A percentile compares a stretch with the other conserved stretches of the same genome.
Evolutionary conservation across 2,329 filamentous ascomycete genomes (phyloP).

Genomic region (Phaeomoniella chlamydospora): DNA sequence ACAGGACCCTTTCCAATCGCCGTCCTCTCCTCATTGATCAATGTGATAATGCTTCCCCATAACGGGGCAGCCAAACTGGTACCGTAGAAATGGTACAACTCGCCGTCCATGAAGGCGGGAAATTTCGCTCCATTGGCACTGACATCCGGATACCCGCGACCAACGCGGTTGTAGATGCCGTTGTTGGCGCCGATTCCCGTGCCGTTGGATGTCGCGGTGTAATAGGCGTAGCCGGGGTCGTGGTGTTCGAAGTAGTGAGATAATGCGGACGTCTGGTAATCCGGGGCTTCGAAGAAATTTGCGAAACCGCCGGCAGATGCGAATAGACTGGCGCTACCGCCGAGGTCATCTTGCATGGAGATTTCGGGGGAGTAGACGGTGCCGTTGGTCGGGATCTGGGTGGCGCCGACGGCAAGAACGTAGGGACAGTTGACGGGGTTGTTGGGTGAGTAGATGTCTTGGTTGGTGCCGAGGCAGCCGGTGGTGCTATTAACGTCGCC

Average conservation of each 20-base stretch:
- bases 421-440: constrained; percentile 38
- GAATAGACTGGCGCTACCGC: constrained; percentile 15
- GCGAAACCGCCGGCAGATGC: constrained; percentile 30
- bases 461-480: constrained; percentile 22
- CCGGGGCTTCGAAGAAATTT: constrained; percentile 28
- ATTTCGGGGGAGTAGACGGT: constrained; percentile 13
- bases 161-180: constrained; percentile 28
- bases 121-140: constrained; percentile 26
- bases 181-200: constrained; percentile 21
- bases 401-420: constrained; percentile 31
- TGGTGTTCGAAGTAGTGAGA: constrained; percentile 21
- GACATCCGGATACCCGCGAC: constrained; percentile 35
- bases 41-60: constrained; percentile 15
- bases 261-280: constrained; percentile 30
- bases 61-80: constrained; percentile 15
- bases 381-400: constrained; percentile 15
- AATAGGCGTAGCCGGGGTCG: constrained; percentile 16
- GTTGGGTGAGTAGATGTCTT: constrained; percentile 31
- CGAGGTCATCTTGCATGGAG: constrained; percentile 17
- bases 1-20: constrained; percentile 30
- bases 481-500: constrained; percentile 22
- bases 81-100: constrained; percentile 12
- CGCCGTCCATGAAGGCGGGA: constrained; percentile 9
- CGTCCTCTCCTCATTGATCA: constrained; percentile 35
- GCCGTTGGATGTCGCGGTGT: no score